Evolutionary conservation across 192 early-diverging fungal genomes (phyloP).

Genomic region (Diversispora eburnea): DNA sequence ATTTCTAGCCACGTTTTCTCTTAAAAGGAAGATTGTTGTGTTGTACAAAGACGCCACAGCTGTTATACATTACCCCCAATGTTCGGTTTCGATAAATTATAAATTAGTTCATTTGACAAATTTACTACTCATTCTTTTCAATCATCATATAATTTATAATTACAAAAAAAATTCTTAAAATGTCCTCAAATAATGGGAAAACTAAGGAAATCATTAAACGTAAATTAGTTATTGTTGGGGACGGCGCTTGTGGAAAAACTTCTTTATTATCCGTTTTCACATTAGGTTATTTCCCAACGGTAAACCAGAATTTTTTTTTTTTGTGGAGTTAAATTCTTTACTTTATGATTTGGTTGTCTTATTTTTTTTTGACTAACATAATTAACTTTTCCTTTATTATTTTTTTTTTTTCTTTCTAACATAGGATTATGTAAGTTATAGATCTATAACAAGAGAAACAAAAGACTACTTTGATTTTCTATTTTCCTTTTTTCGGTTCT

Average conservation of each 20-base stretch:
- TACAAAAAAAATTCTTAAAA: background rate
- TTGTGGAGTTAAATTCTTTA: background rate
- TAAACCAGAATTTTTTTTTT: conserved; percentile 28
- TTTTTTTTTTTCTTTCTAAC: background rate
- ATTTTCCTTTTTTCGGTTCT: background rate
- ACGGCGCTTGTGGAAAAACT: conserved; percentile 82
- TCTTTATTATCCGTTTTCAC: conserved; percentile 72
- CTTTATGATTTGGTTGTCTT: background rate
- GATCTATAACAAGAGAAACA: background rate
- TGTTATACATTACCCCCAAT: no score
- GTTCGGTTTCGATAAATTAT: no score
- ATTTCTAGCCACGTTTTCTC: no score
- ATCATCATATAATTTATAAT: no score
- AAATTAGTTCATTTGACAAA: no score
- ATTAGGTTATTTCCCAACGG: conserved; percentile 79
- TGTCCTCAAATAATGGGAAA: conserved; percentile 25
- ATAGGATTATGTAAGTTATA: conserved; percentile 19
- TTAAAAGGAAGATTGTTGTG: no score
- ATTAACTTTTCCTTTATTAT: background rate
- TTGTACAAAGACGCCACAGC: no score
- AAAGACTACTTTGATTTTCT: background rate
- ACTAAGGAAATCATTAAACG: conserved; percentile 56
- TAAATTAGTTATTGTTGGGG: conserved; percentile 88
- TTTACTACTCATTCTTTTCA: no score
- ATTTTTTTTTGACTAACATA: background rate